phyloP scores from a whole-genome alignment of 108 stramenopile genomes.

The Aurantiochytrium sp. region DNA sequence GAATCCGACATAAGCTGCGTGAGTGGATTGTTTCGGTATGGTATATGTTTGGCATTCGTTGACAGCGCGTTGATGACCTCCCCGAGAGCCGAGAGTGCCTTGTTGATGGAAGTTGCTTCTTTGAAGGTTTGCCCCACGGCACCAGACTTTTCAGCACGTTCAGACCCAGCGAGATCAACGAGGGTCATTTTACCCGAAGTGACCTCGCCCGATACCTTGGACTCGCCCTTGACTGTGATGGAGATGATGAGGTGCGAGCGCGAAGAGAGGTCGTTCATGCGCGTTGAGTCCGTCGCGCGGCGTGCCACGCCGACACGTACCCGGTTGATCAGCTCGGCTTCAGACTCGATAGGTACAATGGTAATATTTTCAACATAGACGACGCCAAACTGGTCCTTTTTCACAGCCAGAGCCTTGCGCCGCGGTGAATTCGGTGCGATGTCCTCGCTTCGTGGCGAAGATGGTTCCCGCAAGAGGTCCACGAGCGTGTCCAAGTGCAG shows the following conservation, averaged over 20 bases:
- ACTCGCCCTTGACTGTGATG: slow-evolving; percentile 19
- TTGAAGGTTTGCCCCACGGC: not conserved
- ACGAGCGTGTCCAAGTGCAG: slow-evolving; percentile 61
- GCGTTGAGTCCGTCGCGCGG: not conserved
- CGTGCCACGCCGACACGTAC: not conserved
- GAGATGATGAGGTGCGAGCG: slow-evolving; percentile 20
- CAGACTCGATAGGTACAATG: not conserved
- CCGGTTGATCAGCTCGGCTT: not conserved
- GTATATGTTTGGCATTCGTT: slow-evolving; percentile 16
- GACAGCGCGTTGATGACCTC: slow-evolving; percentile 35
- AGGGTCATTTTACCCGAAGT: slow-evolving; percentile 24
- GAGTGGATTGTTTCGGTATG: slow-evolving; percentile 37
- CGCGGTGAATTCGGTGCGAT: no score
- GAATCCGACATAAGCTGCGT: slow-evolving; percentile 41
- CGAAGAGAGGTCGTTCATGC: not conserved
- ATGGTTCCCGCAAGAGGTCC: slow-evolving; percentile 46
- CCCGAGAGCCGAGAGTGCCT: slow-evolving; percentile 15
- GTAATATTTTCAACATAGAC: slow-evolving; percentile 1
- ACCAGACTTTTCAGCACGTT: slow-evolving; percentile 16
- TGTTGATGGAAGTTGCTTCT: slow-evolving; percentile 24
- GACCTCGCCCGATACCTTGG: not conserved
- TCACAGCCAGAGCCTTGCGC: not conserved
- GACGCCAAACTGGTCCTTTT: not conserved
- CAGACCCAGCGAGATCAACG: slow-evolving; percentile 29
- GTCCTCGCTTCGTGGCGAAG: no score